A percentile compares a stretch with the other conserved stretches of the same genome.
Evolutionary conservation across 768 basidiomycete species (phyloP).

Genomic region (Tulasnella sp.): DNA sequence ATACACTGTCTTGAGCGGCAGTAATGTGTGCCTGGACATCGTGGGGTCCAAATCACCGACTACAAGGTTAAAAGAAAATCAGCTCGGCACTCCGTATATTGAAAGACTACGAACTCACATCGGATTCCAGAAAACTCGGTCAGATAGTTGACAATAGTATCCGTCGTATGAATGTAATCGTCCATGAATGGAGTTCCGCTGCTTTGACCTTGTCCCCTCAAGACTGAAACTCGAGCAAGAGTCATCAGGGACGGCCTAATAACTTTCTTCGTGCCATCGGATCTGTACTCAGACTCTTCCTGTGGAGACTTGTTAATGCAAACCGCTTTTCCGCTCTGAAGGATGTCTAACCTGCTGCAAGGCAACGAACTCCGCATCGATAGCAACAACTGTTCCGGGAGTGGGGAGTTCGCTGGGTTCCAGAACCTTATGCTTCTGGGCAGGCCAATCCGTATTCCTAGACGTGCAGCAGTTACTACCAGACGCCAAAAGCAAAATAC

Average conservation of each 20-base stretch:
- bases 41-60: slow-evolving; percentile 90
- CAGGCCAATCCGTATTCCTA: slow-evolving; percentile 23
- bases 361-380: slow-evolving; percentile 96
- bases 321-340: not conserved
- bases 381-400: slow-evolving; percentile 84
- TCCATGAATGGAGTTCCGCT: slow-evolving; percentile 92
- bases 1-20: slow-evolving; percentile 95
- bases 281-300: slow-evolving; percentile 94
- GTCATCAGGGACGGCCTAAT: slow-evolving; percentile 87
- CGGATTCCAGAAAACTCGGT: slow-evolving; percentile 96
- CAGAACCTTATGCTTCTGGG: slow-evolving; percentile 72
- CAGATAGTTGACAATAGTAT: slow-evolving; percentile 91
- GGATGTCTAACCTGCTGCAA: slow-evolving; percentile 72
- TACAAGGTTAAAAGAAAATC: slow-evolving; percentile 38
- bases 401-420: slow-evolving; percentile 70
- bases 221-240: slow-evolving; percentile 88
- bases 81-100: slow-evolving; percentile 3
- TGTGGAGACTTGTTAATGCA: slow-evolving; percentile 36
- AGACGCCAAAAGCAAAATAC: not conserved
- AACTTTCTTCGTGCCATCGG: slow-evolving; percentile 91
- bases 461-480: not conserved
- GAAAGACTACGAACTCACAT: slow-evolving; percentile 51
- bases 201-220: slow-evolving; percentile 77
- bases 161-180: slow-evolving; percentile 96
- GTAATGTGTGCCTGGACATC: slow-evolving; percentile 79